Conservation (phyloP, 192 early-diverging fungal species). For the Pecoramyces ruminantium region DNA sequence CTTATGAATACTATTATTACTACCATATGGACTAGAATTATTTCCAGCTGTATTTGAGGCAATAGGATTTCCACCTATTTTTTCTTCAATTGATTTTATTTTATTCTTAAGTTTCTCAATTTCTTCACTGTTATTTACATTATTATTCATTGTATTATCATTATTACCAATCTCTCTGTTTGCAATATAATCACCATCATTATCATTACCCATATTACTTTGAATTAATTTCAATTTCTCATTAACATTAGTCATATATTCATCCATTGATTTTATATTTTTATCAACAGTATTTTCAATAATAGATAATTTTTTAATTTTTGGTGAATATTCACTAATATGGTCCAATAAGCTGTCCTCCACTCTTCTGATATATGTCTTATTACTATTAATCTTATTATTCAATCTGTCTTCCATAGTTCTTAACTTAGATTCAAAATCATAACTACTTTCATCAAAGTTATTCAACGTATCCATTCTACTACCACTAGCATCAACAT, state of each 20-base stretch:
- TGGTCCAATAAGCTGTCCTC: no score
- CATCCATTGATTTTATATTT: background rate
- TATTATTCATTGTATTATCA: no score
- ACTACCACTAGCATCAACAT: no score
- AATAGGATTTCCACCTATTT: background rate
- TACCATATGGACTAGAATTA: background rate
- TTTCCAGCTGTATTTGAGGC: background rate
- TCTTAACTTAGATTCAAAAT: no score
- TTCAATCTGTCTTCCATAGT: no score
- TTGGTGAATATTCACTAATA: no score
- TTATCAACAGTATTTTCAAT: background rate
- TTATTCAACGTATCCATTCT: no score
- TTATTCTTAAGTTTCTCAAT: background rate
- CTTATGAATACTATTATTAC: background rate
- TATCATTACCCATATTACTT: background rate
- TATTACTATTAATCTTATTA: no score
- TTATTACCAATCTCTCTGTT: background rate
- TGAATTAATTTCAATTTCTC: background rate
- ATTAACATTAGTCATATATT: background rate
- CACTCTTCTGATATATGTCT: no score
- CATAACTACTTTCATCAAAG: no score
- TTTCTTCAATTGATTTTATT: background rate
- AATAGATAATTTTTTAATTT: no score
- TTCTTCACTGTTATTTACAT: background rate
- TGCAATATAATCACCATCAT: background rate